phyloP scores from a whole-genome alignment of 331 rosid species.

The Arachis monticola region DNA sequence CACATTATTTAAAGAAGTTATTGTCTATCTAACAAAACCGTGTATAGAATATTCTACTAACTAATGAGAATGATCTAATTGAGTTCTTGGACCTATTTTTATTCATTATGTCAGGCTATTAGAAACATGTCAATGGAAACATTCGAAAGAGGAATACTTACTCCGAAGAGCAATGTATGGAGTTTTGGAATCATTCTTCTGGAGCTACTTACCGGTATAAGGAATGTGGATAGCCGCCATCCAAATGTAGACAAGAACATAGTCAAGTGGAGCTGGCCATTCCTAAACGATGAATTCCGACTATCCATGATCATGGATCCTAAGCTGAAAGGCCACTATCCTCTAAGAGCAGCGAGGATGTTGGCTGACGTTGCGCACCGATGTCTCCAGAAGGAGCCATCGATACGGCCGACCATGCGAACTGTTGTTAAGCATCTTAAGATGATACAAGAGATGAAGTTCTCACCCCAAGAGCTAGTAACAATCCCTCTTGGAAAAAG shows the following conservation, averaged over 20 bases:
- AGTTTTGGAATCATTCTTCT: conserved; percentile 85
- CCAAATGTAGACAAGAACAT: conserved; percentile 79
- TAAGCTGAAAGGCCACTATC: conserved; percentile 71
- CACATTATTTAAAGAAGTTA: too few species aligned
- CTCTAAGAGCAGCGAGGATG: conserved; percentile 70
- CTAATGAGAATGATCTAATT: too few species aligned
- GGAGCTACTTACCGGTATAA: conserved; percentile 84
- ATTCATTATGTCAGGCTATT: conserved; percentile 53
- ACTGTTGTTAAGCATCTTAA: conserved; percentile 64
- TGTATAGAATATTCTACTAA: too few species aligned
- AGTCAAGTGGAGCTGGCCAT: conserved; percentile 88
- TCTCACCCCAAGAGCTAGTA: conserved; percentile 78
- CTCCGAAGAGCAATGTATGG: conserved; percentile 93
- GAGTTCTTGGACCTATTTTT: too few species aligned
- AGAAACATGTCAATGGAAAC: conserved; percentile 81
- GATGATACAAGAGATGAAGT: conserved; percentile 65
- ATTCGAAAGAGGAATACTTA: conserved; percentile 80
- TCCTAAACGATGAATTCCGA: conserved; percentile 63
- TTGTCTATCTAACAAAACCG: too few species aligned
- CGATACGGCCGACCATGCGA: conserved; percentile 90
- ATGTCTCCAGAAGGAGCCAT: conserved; percentile 89
- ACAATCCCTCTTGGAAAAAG: conserved; percentile 45
- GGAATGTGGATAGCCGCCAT: conserved; percentile 65
- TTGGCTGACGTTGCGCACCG: conserved; percentile 74
- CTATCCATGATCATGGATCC: conserved; percentile 80